A percentile compares a stretch with the other conserved stretches of the same genome.
Conservation (phyloP, 768 basidiomycete species). For the Dentipellis fragilis region DNA sequence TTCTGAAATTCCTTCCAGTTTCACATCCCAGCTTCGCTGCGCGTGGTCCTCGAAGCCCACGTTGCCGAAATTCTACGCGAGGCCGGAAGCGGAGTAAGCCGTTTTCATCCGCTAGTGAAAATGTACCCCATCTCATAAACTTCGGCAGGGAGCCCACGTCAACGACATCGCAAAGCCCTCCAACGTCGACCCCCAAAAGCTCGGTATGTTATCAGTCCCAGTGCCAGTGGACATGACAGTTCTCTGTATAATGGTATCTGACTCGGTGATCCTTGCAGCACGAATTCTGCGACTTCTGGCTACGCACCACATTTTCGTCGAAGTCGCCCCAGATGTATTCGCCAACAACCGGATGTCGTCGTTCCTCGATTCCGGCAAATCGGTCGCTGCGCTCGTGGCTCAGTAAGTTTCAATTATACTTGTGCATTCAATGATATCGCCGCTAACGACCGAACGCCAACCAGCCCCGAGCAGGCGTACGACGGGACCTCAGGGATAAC, state of each 20-base stretch:
- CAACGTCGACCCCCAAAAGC: conserved; percentile 3
- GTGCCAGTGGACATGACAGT: too few relatives aligned
- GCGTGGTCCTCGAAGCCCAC: neutral
- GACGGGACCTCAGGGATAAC: conserved; percentile 6
- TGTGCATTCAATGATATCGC: neutral
- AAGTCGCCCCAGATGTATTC: conserved; percentile 27
- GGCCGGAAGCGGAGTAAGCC: conserved; percentile 5
- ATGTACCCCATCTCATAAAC: too few relatives aligned
- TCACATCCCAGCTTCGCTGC: neutral
- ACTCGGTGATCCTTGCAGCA: conserved; percentile 12
- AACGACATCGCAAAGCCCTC: conserved; percentile 1
- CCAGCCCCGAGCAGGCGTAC: conserved; percentile 1
- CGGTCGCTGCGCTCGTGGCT: conserved; percentile 12
- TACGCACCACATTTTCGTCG: conserved; percentile 28
- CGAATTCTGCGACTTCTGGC: conserved; percentile 29
- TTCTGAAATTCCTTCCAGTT: neutral
- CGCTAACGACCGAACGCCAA: neutral
- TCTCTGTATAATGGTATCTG: neutral
- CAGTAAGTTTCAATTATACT: neutral
- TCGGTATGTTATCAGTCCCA: conserved; percentile 6
- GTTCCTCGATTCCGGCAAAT: conserved; percentile 23
- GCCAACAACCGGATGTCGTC: conserved; percentile 29
- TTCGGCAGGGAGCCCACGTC: conserved; percentile 6
- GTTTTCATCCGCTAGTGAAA: neutral
- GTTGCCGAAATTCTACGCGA: conserved; percentile 11